Base-by-base conservation (phyloP, 192 early-diverging fungal species). In the Gorgonomyces haynaldii region DNA sequence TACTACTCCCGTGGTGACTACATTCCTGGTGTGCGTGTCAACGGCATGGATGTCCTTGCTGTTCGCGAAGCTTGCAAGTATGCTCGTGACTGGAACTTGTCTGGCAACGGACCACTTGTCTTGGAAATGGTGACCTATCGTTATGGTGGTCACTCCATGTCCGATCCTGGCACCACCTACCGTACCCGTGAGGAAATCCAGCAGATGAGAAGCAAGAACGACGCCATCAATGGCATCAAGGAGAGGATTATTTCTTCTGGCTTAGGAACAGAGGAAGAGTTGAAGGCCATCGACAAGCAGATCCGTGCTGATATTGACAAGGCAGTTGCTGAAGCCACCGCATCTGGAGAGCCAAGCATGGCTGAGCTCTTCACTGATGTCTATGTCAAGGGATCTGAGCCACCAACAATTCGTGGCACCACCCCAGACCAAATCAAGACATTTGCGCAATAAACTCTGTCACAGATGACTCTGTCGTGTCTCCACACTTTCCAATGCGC, bases 121-220 rank as follows among this genome's bases (percentile, higher is more conserved):
- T 74, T 95, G 64, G 91, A 98, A 76, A 79, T 94, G 78, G 82
- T 83, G 54, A 98, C 94, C 20, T 98, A 98, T 74, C 89, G 91
- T 43, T 98, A 98, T 71, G 94, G 91, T 67, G 94, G 94, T 44
- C 94, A 98, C 88, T 98, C 94, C 56, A 98, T 98, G 94, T 98
- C 91, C 48, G 91, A 98, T 69, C 94, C 91, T 19, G 94, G 94
- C 56, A 98, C 91, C 65, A 96, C 89, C 30, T 98, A 98, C 85
- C 84, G 94, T 56, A 91, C 90, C 47, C 88, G 94, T 67, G 94
- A 98, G 23, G 91, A 98, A 76, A 89, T 95, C 52, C 88, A 94
- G 69, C 81, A 98, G 65, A 98, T 98, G 91, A 82, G 91, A 24
- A 85, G 84, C 40, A 88, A 82, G 56, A 81, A 79, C 57, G 90